Evolutionary conservation across 1,139 yeast genomes (phyloP).

Genomic region (Hemisphaericaspora xylofermentans): DNA sequence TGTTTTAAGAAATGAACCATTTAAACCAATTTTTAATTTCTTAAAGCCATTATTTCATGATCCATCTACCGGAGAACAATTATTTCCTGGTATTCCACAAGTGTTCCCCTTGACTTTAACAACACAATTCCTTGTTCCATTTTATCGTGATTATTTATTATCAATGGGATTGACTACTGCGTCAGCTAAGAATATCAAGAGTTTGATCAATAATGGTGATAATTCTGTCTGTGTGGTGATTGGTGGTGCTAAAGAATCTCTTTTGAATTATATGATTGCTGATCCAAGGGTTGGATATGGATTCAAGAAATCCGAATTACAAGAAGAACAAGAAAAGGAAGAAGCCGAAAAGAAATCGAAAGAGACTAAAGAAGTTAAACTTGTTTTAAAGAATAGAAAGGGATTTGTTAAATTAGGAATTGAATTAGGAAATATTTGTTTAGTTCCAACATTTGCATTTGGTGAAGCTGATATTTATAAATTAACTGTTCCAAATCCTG

Average conservation of each 20-base stretch:
- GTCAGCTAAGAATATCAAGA: slow-evolving; percentile 67
- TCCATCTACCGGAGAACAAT: slow-evolving; percentile 39
- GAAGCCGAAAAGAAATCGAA: slow-evolving; percentile 8
- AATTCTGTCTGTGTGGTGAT: slow-evolving; percentile 84
- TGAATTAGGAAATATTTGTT: slow-evolving; percentile 68
- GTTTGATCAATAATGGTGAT: slow-evolving; percentile 61
- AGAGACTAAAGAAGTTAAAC: slow-evolving; percentile 25
- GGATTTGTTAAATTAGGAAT: slow-evolving; percentile 90
- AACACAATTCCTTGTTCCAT: slow-evolving; percentile 84
- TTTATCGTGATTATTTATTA: slow-evolving; percentile 82
- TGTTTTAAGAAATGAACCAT: slow-evolving; percentile 53
- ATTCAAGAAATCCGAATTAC: slow-evolving; percentile 46
- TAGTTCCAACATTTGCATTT: slow-evolving; percentile 89
- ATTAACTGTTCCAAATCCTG: slow-evolving; percentile 53
- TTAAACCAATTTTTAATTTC: slow-evolving; percentile 53
- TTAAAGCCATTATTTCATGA: slow-evolving; percentile 44
- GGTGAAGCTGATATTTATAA: slow-evolving; percentile 87
- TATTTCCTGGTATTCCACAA: slow-evolving; percentile 79
- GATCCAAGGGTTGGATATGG: slow-evolving; percentile 40
- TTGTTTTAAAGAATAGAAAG: slow-evolving; percentile 74
- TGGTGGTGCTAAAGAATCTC: slow-evolving; percentile 93
- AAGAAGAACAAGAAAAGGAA: background rate
- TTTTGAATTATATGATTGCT: slow-evolving; percentile 49
- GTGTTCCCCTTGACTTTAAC: slow-evolving; percentile 76
- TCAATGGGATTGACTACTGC: slow-evolving; percentile 86